A percentile compares a stretch with the other conserved stretches of the same genome.
These are phyloP conservation scores for Tephrocybe sp. DNA, from an alignment of 768 basidiomycete genomes.

Conservation along the genomic window DNA sequence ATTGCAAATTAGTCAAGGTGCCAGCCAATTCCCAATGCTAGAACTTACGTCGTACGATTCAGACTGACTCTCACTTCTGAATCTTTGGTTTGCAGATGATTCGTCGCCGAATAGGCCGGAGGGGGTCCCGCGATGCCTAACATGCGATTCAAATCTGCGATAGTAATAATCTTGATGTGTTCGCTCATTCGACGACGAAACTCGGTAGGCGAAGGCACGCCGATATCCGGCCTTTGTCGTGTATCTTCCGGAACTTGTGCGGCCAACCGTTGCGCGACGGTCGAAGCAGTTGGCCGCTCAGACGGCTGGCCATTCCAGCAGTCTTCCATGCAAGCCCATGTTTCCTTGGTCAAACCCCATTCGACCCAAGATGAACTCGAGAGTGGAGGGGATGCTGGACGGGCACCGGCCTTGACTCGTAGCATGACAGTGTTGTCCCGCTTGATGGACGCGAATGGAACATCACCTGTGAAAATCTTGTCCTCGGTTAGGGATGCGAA, in stretches of 20 bases:
- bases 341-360: not conserved
- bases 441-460: not conserved
- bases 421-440: not conserved
- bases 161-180: not conserved
- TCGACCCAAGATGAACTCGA: not conserved
- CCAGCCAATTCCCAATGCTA: too few relatives aligned
- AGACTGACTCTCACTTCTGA: too few relatives aligned
- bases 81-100: too few relatives aligned
- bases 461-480: not conserved
- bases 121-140: too few relatives aligned
- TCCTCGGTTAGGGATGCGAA: not conserved
- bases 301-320: not conserved
- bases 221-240: not conserved
- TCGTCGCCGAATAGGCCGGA: too few relatives aligned
- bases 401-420: not conserved
- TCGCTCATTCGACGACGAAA: not conserved
- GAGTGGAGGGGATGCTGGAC: not conserved
- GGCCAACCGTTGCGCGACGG: not conserved
- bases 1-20: too few relatives aligned
- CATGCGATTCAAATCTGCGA: not conserved
- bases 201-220: not conserved
- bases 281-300: not conserved
- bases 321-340: not conserved
- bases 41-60: too few relatives aligned
- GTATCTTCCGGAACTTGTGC: not conserved